These are phyloP conservation scores for Zychaea mexicana DNA, from an alignment of 371 early-diverging fungal species.

Conservation along the genomic window DNA sequence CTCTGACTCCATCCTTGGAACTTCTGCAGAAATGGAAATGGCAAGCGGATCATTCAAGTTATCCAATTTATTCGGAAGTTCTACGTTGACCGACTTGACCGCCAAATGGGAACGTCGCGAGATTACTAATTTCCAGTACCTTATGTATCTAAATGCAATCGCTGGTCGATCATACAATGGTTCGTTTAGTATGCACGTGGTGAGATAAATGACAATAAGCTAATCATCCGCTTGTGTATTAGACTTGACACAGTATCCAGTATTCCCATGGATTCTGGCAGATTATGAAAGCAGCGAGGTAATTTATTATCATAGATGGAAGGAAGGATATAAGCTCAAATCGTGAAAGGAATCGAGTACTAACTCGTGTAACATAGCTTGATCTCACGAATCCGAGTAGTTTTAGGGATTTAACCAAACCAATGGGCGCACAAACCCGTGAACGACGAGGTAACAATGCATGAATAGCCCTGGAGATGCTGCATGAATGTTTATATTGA, in stretches of 20 bases:
- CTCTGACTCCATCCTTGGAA: slow-evolving; percentile 52
- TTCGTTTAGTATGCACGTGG: neutral
- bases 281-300: slow-evolving; percentile 67
- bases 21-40: slow-evolving; percentile 30
- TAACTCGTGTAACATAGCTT: slow-evolving; percentile 32
- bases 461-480: neutral
- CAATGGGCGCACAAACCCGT: slow-evolving; percentile 83
- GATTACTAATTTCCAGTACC: slow-evolving; percentile 86
- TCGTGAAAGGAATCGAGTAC: no score
- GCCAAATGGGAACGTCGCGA: slow-evolving; percentile 76
- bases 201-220: neutral
- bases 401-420: slow-evolving; percentile 84
- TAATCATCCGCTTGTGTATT: neutral
- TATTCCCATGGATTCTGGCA: slow-evolving; percentile 77
- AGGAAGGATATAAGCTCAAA: neutral
- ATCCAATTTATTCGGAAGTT: slow-evolving; percentile 65
- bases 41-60: slow-evolving; percentile 51
- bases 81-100: slow-evolving; percentile 69
- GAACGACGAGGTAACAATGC: slow-evolving; percentile 52
- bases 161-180: slow-evolving; percentile 76
- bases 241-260: slow-evolving; percentile 73
- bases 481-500: no score
- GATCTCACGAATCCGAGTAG: slow-evolving; percentile 71
- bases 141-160: slow-evolving; percentile 87
- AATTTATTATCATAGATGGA: neutral